Conservation (phyloP, 73 alveolate species). For the Effrenium voratum region DNA sequence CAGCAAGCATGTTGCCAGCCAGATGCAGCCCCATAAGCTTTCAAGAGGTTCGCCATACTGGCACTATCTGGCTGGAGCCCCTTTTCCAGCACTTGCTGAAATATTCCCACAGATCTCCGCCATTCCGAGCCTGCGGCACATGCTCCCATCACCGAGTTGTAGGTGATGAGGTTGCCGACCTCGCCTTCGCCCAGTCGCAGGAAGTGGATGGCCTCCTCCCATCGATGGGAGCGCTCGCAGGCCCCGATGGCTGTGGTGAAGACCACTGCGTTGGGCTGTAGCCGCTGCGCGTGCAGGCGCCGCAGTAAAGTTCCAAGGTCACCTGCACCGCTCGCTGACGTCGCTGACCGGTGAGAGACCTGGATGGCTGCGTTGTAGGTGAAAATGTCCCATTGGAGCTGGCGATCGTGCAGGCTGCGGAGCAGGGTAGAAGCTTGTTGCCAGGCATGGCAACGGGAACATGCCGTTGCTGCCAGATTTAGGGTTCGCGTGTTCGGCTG, state of each 20-base stretch:
- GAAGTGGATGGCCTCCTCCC: slow-evolving; percentile 22
- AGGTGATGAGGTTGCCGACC: not conserved
- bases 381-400: too few species aligned
- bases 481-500: too few species aligned
- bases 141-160: slow-evolving; percentile 30
- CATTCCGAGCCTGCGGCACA: slow-evolving; percentile 36
- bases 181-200: not conserved
- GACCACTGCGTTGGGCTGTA: slow-evolving; percentile 25
- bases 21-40: slow-evolving; percentile 15
- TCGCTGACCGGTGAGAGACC: too few species aligned
- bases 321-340: too few species aligned
- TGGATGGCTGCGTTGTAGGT: too few species aligned
- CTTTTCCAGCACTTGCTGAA: not conserved
- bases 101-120: not conserved
- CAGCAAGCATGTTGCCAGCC: slow-evolving; percentile 36
- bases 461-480: too few species aligned
- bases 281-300: not conserved
- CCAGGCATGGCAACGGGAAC: too few species aligned
- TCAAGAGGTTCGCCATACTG: slow-evolving; percentile 48
- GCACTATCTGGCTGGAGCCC: not conserved
- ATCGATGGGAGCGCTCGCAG: slow-evolving; percentile 42
- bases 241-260: slow-evolving; percentile 30
- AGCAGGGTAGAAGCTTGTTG: too few species aligned
- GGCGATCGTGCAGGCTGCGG: too few species aligned
- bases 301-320: too few species aligned